Evolutionary conservation across 148 eudicot species (phyloP).

Genomic region (Agrostemma githago): DNA sequence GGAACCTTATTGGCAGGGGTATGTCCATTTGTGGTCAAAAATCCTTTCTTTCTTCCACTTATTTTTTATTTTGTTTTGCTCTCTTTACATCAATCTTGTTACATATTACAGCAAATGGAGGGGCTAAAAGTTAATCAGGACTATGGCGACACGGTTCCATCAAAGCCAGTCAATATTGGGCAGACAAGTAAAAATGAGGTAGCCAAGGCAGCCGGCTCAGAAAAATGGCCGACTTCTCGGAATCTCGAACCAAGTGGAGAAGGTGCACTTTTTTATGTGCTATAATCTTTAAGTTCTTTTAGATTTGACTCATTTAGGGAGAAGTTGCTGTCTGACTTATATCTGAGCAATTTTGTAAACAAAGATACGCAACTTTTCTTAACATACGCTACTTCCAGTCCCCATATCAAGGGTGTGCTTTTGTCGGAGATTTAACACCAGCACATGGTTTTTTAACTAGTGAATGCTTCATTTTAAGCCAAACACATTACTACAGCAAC

Average conservation of each 20-base stretch:
- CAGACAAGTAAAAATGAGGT: slow-evolving; percentile 29
- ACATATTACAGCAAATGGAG: slow-evolving; percentile 37
- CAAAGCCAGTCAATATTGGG: slow-evolving; percentile 49
- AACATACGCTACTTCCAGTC: neutral
- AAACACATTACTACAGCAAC: too few species aligned
- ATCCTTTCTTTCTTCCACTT: neutral
- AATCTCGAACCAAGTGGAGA: slow-evolving; percentile 40
- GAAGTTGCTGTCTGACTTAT: neutral
- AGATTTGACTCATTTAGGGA: neutral
- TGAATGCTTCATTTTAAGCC: neutral
- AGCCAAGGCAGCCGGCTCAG: slow-evolving; percentile 29
- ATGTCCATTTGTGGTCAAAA: slow-evolving; percentile 22
- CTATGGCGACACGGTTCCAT: slow-evolving; percentile 82
- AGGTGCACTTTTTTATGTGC: slow-evolving; percentile 36
- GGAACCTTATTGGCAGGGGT: slow-evolving; percentile 56
- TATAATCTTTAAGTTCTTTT: neutral
- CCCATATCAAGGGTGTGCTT: neutral
- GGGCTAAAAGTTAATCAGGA: slow-evolving; percentile 54
- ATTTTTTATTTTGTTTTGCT: neutral
- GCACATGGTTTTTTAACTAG: neutral
- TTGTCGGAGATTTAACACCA: neutral
- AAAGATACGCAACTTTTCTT: neutral
- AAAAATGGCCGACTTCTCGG: slow-evolving; percentile 29
- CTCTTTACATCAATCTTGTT: neutral
- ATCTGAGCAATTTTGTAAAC: neutral